A percentile compares a stretch with the other conserved stretches of the same genome.
These are phyloP conservation scores for Lactifluus pinguis DNA, from an alignment of 768 basidiomycete genomes.

Conservation along the genomic window DNA sequence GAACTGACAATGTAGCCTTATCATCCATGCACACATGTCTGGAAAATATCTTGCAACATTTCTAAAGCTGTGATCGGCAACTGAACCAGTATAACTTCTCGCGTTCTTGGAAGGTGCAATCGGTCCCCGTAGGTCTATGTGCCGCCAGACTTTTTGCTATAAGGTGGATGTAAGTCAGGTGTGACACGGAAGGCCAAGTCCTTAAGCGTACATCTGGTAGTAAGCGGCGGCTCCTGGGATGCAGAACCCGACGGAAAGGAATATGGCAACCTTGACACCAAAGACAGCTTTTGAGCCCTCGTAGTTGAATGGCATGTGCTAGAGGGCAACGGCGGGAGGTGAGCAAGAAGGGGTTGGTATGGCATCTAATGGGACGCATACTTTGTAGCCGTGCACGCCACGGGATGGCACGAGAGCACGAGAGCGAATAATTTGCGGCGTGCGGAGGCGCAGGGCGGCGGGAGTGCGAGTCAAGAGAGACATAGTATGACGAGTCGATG, in stretches of 20 bases:
- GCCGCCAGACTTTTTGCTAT: neutral
- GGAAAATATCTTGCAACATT: neutral
- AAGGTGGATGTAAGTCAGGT: neutral
- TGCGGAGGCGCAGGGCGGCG: conserved; percentile 5
- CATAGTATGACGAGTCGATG: conserved; percentile 2
- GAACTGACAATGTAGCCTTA: neutral
- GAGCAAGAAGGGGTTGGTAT: neutral
- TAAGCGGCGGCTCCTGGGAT: conserved; percentile 22
- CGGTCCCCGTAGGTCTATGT: neutral
- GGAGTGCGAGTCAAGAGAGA: conserved; percentile 17
- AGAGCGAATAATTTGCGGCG: conserved; percentile 10
- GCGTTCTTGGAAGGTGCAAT: neutral
- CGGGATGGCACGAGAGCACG: conserved; percentile 13
- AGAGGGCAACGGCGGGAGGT: neutral
- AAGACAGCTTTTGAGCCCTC: conserved; percentile 12
- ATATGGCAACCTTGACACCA: conserved; percentile 11
- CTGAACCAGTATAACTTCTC: neutral
- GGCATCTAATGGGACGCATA: neutral
- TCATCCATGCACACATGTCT: neutral
- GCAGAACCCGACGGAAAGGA: conserved; percentile 13
- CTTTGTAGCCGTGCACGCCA: conserved; percentile 17
- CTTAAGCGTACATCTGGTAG: conserved; percentile 21
- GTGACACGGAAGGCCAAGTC: neutral
- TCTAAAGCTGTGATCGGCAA: neutral
- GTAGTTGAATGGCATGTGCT: conserved; percentile 20